Base-by-base conservation (phyloP, 345 rosid species). In the Eutrema japonicum region DNA sequence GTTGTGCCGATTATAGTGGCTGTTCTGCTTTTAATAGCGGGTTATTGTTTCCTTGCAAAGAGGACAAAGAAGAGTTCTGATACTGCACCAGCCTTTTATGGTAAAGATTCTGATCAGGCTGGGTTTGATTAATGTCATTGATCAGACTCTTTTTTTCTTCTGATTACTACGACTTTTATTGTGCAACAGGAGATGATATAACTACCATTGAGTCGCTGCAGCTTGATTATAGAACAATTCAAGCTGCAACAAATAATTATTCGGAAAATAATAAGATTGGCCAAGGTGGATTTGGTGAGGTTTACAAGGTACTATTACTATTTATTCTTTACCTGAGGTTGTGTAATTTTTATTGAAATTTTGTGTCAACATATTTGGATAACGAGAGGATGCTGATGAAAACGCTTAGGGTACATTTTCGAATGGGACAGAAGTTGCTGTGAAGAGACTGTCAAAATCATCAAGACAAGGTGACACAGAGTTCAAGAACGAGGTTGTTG, bases 261-360 rank as follows among this genome's bases (percentile, higher is more conserved):
- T 73, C 87, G 2, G 52, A 14, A 4, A 51, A 62, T 7, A 84
- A 85, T 48, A 83, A 79, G 66, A 74, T 87, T 22, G 92, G 95
- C 13, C 78, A 32, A 70, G 92, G 92, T 27, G 95, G 90, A 48
- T 87, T 87, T 57, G 86, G 92, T 10, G 83, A 64, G 37, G 90
- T 89, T 76, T 87, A 80, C 80, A 79, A 79, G 88, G 90, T 85
- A 75, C 11, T 16, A 5, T 38, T 33, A 46, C 56, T 51, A 2
- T 10, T 51, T 4, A 8, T 26, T 62, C 35, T 3, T 42, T 11
- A 4, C 7, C 49, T 40, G 12, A 13, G 10, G 2, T 18, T 52
- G 46, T 33, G 37, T 12, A 53, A 12, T 12, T 51, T 64, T 27
- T 3, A 26, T 30, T 70, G 58, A 10, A 55, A 27, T 27, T 54